phyloP scores from a whole-genome alignment of 306 rosid genomes.

The Pterocarpus santalinus region DNA sequence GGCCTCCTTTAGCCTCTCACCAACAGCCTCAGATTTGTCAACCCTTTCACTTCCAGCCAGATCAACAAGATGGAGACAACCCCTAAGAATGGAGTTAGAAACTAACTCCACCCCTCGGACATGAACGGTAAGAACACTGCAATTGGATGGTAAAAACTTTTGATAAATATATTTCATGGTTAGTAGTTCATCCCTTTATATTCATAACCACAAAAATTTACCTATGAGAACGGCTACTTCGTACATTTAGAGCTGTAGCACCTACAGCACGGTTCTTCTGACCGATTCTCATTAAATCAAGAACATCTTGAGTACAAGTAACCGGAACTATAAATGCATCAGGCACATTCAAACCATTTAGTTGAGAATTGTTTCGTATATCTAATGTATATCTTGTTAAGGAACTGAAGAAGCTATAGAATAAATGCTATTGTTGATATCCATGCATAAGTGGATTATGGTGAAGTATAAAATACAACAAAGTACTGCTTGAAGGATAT shows the following conservation, averaged over 20 bases:
- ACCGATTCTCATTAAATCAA: slow-evolving; percentile 87
- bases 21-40: slow-evolving; percentile 96
- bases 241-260: slow-evolving; percentile 92
- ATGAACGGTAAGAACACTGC: slow-evolving; percentile 92
- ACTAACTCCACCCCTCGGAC: slow-evolving; percentile 85
- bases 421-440: slow-evolving; percentile 28
- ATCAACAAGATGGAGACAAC: slow-evolving; percentile 98
- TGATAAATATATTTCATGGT: slow-evolving; percentile 8
- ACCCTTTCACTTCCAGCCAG: slow-evolving; percentile 99
- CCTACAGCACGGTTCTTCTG: slow-evolving; percentile 95
- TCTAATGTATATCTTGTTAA: slow-evolving; percentile 84
- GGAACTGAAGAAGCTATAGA: slow-evolving; percentile 42
- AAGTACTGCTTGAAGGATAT: slow-evolving; percentile 72
- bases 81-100: slow-evolving; percentile 78
- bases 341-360: slow-evolving; percentile 95
- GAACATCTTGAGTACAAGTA: slow-evolving; percentile 91
- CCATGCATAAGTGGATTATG: slow-evolving; percentile 14
- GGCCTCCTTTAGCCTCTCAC: slow-evolving; percentile 97
- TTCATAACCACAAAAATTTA: slow-evolving; percentile 39
- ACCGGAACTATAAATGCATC: slow-evolving; percentile 92
- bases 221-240: slow-evolving; percentile 99
- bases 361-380: slow-evolving; percentile 90
- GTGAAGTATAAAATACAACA: neutral
- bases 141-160: slow-evolving; percentile 41
- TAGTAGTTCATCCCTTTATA: slow-evolving; percentile 12